Base-by-base conservation (phyloP, 2,329 filamentous ascomycete genomes). In the Chrysosporium queenslandicum region DNA sequence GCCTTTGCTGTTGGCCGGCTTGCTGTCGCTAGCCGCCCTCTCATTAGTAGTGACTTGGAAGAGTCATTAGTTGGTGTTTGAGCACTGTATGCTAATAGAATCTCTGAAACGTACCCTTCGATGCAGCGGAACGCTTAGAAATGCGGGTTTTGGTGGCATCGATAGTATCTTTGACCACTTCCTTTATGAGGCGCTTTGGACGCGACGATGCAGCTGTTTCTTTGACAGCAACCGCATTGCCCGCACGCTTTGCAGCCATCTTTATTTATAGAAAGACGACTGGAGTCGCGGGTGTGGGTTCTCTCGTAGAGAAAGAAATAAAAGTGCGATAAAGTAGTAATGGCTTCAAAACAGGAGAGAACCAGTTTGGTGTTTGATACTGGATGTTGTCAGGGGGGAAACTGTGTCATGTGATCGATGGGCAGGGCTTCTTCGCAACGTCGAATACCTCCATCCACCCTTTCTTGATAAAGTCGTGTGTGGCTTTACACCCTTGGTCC, bases 201-300 rank as follows among this genome's bases (percentile, higher is more conserved):
- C 54, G 42, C 18, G 54, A 45, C 2, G 54, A 48, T 34, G 54
- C 54, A 27, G 52, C 54, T 21, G 54, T 56, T 36, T 56, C 54
- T 29, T 48, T 37, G 4, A 56, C 50, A 14, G 20, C 45, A 3
- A 53, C 29, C 12, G 27, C 45, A 43, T 16, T 36, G 27, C 16
- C 29, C n/a, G 25, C 2, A 29, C 37, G 48, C 4, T 18, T 18
- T 37, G 8, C n/a, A n/a, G n/a, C n/a, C 4, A 14, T 6, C 4
- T 9, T n/a, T 14, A 5, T 29, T 29, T 29, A 29, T 29, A n/a
- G n/a, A n/a, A n/a, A n/a, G n/a, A n/a, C n/a, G n/a, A n/a, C n/a
- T n/a, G n/a, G n/a, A n/a, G n/a, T n/a, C n/a, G n/a, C n/a, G n/a
- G n/a, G n/a, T n/a, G n/a, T n/a, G n/a, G n/a, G n/a, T n/a, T n/a